A percentile compares a stretch with the other conserved stretches of the same genome.
Evolutionary conservation across 2,329 filamentous ascomycete genomes (phyloP).

Genomic region (Stachybotrys elegans): DNA sequence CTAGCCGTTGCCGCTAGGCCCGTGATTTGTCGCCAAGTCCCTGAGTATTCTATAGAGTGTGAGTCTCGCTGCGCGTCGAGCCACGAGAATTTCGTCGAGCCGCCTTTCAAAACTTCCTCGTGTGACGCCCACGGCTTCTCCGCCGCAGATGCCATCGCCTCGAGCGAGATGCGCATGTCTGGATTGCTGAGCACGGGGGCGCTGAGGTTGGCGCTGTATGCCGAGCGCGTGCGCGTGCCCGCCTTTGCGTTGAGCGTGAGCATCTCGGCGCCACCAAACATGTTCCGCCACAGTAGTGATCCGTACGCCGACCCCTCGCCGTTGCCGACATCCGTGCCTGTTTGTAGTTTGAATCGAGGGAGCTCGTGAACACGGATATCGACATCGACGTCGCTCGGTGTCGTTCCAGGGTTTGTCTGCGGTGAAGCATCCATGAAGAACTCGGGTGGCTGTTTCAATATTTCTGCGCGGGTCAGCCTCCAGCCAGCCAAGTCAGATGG

Average conservation of each 20-base stretch:
- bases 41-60: slow-evolving; percentile 76
- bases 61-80: slow-evolving; percentile 56
- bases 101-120: slow-evolving; percentile 81
- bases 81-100: slow-evolving; percentile 72
- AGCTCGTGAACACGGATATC: slow-evolving; percentile 80
- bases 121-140: slow-evolving; percentile 92
- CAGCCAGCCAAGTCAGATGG: slow-evolving; percentile 8
- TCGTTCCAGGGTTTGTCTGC: slow-evolving; percentile 61
- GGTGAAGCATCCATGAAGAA: slow-evolving; percentile 77
- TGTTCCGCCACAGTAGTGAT: slow-evolving; percentile 80
- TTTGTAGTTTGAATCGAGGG: slow-evolving; percentile 81
- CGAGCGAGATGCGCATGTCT: slow-evolving; percentile 71
- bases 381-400: slow-evolving; percentile 75
- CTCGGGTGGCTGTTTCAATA: slow-evolving; percentile 78
- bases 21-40: slow-evolving; percentile 85
- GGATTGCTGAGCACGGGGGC: slow-evolving; percentile 82
- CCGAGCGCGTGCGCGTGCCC: slow-evolving; percentile 84
- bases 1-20: slow-evolving; percentile 71
- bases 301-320: slow-evolving; percentile 91
- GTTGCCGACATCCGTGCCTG: slow-evolving; percentile 90
- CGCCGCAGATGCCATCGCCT: slow-evolving; percentile 76
- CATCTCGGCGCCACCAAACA: slow-evolving; percentile 90
- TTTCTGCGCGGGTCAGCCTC: slow-evolving; percentile 49
- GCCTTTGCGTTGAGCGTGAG: slow-evolving; percentile 81
- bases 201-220: slow-evolving; percentile 82